These are phyloP conservation scores for Chlamydomonas sp. DNA, from an alignment of 139 green algal species.

Conservation along the genomic window DNA sequence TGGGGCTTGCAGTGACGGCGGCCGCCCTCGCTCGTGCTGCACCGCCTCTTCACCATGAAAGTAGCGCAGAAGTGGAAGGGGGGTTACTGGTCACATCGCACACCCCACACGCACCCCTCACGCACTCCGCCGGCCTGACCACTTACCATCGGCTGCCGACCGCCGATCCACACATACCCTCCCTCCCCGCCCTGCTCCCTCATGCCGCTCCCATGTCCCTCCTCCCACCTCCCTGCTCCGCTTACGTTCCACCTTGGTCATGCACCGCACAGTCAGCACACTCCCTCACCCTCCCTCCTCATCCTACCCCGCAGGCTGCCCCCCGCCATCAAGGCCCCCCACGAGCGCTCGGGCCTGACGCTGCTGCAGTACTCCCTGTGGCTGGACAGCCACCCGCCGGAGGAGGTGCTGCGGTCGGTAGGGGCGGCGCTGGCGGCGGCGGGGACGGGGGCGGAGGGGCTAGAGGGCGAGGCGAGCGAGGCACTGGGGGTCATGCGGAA, in stretches of 20 bases:
- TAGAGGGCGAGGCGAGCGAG: neutral
- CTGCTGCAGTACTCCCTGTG: conserved; percentile 92
- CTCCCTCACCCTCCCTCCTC: conserved; percentile 62
- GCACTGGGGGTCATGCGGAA: conserved; percentile 18
- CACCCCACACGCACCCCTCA: too few relatives aligned
- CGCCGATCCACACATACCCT: too few relatives aligned
- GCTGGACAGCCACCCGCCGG: conserved; percentile 85
- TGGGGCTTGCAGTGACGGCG: too few relatives aligned
- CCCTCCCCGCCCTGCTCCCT: neutral
- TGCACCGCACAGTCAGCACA: neutral
- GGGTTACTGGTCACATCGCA: too few relatives aligned
- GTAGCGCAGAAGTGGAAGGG: too few relatives aligned
- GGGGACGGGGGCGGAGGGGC: neutral
- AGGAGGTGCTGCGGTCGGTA: conserved; percentile 25
- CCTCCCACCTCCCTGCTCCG: neutral
- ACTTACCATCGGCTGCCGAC: too few relatives aligned
- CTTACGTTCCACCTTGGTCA: neutral
- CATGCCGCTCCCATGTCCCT: neutral
- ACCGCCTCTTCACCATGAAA: too few relatives aligned
- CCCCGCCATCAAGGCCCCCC: conserved; percentile 73
- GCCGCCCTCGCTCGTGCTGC: too few relatives aligned
- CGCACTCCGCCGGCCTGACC: too few relatives aligned
- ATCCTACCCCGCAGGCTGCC: conserved; percentile 82
- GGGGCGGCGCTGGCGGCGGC: conserved; percentile 11
- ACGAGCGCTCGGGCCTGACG: conserved; percentile 75